These are phyloP conservation scores for Vanrija sp. DNA, from an alignment of 1,284 basidiomycete genomes.

Conservation along the genomic window DNA sequence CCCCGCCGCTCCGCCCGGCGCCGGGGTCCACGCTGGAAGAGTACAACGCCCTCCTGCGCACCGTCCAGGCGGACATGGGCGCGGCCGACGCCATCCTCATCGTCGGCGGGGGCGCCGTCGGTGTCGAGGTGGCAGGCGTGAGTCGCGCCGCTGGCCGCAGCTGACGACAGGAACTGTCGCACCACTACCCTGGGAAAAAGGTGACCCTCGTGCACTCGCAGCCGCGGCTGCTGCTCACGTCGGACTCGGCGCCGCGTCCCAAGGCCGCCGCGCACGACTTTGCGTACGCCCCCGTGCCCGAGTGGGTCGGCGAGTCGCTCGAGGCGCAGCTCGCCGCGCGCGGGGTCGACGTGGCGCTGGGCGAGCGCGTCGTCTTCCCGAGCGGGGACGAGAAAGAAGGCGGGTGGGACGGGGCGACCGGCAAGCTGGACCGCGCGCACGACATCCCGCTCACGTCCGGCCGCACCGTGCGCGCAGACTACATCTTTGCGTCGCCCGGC, in stretches of 20 bases:
- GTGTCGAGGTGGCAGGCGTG: constrained; percentile 51
- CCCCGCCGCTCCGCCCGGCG: constrained; percentile 36
- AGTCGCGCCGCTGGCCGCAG: constrained; percentile 6
- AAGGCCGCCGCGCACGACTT: not conserved
- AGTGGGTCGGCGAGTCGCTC: constrained; percentile 26
- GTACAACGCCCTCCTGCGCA: constrained; percentile 20
- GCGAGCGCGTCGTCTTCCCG: constrained; percentile 33
- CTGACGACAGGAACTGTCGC: constrained; percentile 24
- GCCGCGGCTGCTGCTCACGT: constrained; percentile 14
- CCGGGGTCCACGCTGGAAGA: constrained; percentile 19
- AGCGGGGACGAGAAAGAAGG: constrained; percentile 10
- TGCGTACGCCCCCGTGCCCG: constrained; percentile 5
- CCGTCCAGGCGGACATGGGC: constrained; percentile 34
- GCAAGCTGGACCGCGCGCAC: constrained; percentile 23
- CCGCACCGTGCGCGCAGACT: constrained; percentile 45
- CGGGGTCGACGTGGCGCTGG: constrained; percentile 41
- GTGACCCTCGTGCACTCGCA: constrained; percentile 31
- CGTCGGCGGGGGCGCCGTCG: constrained; percentile 51
- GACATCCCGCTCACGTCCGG: constrained; percentile 39
- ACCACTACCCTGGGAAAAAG: constrained; percentile 25
- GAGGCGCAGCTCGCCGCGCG: constrained; percentile 33
- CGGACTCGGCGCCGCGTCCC: not conserved
- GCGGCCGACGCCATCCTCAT: constrained; percentile 39
- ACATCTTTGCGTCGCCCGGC: constrained; percentile 47
- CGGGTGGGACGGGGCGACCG: constrained; percentile 29